Conservation (phyloP, 2,329 filamentous ascomycete species). For the Rhexocercosporidium sp. region DNA sequence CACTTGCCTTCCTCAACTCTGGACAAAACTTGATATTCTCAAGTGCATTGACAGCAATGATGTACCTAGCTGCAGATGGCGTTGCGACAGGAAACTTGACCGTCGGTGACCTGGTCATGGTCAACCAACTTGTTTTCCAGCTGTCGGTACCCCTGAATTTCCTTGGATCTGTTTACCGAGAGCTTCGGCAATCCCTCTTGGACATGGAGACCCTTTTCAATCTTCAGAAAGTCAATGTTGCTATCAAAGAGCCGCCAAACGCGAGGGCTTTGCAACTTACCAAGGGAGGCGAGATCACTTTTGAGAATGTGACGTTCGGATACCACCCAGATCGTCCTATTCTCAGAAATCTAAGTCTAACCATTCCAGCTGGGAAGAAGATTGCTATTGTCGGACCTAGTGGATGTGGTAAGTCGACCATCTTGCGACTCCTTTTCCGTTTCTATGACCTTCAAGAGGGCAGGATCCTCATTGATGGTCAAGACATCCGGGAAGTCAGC, state of each 20-base stretch:
- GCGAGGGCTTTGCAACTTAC: slow-evolving; percentile 75
- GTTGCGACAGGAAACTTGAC: slow-evolving; percentile 82
- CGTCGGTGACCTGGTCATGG: slow-evolving; percentile 96
- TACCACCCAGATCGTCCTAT: slow-evolving; percentile 90
- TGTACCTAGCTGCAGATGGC: slow-evolving; percentile 93
- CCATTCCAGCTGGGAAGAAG: slow-evolving; percentile 94
- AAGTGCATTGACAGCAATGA: slow-evolving; percentile 91
- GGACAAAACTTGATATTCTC: slow-evolving; percentile 99
- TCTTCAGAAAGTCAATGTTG: slow-evolving; percentile 93
- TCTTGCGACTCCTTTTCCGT: slow-evolving; percentile 88
- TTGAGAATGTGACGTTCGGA: slow-evolving; percentile 94
- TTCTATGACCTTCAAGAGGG: slow-evolving; percentile 90
- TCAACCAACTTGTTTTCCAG: slow-evolving; percentile 98
- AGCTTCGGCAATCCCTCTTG: slow-evolving; percentile 89
- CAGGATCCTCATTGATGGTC: slow-evolving; percentile 87
- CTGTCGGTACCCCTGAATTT: slow-evolving; percentile 97
- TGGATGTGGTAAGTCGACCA: slow-evolving; percentile 94
- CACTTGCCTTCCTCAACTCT: slow-evolving; percentile 87
- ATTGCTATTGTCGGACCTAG: slow-evolving; percentile 94
- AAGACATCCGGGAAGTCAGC: slow-evolving; percentile 84
- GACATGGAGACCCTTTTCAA: slow-evolving; percentile 99
- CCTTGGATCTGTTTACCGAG: slow-evolving; percentile 95
- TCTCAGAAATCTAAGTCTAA: slow-evolving; percentile 80
- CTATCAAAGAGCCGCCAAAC: slow-evolving; percentile 76
- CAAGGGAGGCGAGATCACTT: slow-evolving; percentile 85